Percentiles rank a stretch among this genome's conserved stretches.
phyloP scores from a whole-genome alignment of 2,329 filamentous ascomycete genomes.

The Knoxdaviesia capensis region DNA sequence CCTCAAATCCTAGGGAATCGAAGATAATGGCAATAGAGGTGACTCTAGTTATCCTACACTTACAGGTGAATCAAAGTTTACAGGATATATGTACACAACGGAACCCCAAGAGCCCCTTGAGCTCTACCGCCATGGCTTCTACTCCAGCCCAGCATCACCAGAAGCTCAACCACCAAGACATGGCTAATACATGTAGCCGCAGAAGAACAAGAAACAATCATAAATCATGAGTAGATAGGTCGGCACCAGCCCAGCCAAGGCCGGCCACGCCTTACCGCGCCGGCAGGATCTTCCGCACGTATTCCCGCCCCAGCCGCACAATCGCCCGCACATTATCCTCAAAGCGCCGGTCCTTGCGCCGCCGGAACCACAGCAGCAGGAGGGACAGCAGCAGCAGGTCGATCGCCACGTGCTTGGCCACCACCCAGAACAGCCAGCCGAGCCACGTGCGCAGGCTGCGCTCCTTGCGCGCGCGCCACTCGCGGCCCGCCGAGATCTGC shows the following conservation, averaged over 20 bases:
- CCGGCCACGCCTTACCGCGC: conserved; percentile 19
- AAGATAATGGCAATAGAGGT: too few species aligned
- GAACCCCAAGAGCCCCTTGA: too few species aligned
- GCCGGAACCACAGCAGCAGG: conserved; percentile 52
- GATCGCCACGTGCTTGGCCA: conserved; percentile 52
- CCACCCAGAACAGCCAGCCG: conserved; percentile 47
- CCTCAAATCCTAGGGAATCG: too few species aligned
- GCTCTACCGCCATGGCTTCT: too few species aligned
- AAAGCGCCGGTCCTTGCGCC: conserved; percentile 47
- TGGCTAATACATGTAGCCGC: too few species aligned
- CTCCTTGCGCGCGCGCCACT: conserved; percentile 46
- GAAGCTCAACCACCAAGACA: too few species aligned
- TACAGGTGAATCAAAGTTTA: too few species aligned
- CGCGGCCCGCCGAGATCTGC: conserved; percentile 60
- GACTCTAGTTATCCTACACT: too few species aligned
- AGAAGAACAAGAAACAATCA: too few species aligned
- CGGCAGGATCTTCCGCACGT: conserved; percentile 36
- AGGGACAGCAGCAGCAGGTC: conserved; percentile 48
- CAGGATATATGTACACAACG: too few species aligned
- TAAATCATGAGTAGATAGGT: not conserved
- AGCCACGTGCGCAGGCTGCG: conserved; percentile 50
- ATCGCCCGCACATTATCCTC: conserved; percentile 55
- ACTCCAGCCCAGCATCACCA: too few species aligned
- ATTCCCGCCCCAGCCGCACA: conserved; percentile 35
- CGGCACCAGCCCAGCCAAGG: not conserved